These are phyloP conservation scores for Candida maesae DNA, from an alignment of 805 yeast species.

Conservation along the genomic window DNA sequence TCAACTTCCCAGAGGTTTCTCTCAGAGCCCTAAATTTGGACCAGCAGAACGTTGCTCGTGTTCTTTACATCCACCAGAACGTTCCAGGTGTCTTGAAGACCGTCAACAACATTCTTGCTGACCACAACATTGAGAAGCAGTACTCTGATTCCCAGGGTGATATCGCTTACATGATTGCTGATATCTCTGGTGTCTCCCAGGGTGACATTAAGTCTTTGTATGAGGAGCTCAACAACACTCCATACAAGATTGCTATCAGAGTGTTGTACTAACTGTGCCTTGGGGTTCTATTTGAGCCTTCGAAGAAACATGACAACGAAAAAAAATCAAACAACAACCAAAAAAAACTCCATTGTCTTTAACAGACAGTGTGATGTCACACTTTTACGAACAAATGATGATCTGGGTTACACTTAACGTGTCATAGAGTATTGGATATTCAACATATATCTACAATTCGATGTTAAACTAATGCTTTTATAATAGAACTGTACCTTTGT, in stretches of 20 bases:
- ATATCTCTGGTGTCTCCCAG: constrained; percentile 78
- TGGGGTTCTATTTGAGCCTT: too few species aligned
- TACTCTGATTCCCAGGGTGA: constrained; percentile 96
- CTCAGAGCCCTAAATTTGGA: constrained; percentile 84
- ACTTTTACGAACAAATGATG: constrained; percentile 8
- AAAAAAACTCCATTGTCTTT: constrained; percentile 6
- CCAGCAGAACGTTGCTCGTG: constrained; percentile 87
- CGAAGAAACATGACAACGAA: too few species aligned
- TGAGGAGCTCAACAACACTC: constrained; percentile 83
- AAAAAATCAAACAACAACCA: not conserved
- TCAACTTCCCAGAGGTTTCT: constrained; percentile 97
- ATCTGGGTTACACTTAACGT: constrained; percentile 2
- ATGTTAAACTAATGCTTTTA: constrained; percentile 7
- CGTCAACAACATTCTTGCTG: constrained; percentile 91
- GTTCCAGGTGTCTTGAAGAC: constrained; percentile 98
- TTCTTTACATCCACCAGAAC: constrained; percentile 92
- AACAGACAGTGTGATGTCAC: constrained; percentile 9
- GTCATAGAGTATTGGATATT: constrained; percentile 17
- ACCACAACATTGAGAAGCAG: constrained; percentile 96
- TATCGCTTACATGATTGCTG: constrained; percentile 97
- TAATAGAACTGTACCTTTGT: too few species aligned
- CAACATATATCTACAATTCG: constrained; percentile 18
- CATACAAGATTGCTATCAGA: constrained; percentile 88
- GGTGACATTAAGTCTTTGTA: constrained; percentile 82
- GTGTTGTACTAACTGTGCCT: constrained; percentile 64